Evolutionary conservation across 1,284 basidiomycete genomes (phyloP), one percentile per base, ranked within the genome.

Genomic region (Cerrena zonata): DNA sequence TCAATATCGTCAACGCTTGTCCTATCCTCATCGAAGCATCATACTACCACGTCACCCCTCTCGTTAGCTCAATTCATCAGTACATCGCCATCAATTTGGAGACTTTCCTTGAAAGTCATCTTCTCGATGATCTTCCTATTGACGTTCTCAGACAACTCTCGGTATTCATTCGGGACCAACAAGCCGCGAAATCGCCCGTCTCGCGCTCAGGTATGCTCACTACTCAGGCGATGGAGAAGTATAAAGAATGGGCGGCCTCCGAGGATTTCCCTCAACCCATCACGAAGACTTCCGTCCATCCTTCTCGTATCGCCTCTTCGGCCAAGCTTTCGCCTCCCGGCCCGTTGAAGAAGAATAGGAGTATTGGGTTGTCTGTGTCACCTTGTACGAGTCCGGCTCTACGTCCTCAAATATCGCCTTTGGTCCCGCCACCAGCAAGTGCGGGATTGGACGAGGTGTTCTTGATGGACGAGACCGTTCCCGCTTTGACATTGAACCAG

Each of bases 21-120:
- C 83, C 86, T 50, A 74, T 98, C 23, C 83, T 97, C 27, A 71
- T 83, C 26, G 91, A 97, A 44, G 92, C 94, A 0, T 79, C 84
- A 0, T 82, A 90, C 64, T 89, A 86, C 69, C 78, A 93, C 58
- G 89, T 88, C 1, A 65, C 70, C 15, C 77, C 82, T 3, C 81
- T 99, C 48, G 79, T 84, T 25, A 74, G 80, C 21, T 80, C 84
- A 45, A 74, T 94, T 15, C 89, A 94, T 65, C 79, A 79, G 39
- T 98, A 94, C 68, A 86, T 94, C 58, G 73, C 82, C 2, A 79
- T 81, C 52, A 94, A 91, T 62, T 76, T 97, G 73, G 96, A 99
- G 66, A 85, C 86, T 0, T 77, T 97, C 49, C 78, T 99, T 21
- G 93, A 97, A 64, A 77, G 76, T 25, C 80, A 81, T 3, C 79